Conservation (phyloP, 169 alveolate genomes). For the Cryptosporidium xiaoi region DNA sequence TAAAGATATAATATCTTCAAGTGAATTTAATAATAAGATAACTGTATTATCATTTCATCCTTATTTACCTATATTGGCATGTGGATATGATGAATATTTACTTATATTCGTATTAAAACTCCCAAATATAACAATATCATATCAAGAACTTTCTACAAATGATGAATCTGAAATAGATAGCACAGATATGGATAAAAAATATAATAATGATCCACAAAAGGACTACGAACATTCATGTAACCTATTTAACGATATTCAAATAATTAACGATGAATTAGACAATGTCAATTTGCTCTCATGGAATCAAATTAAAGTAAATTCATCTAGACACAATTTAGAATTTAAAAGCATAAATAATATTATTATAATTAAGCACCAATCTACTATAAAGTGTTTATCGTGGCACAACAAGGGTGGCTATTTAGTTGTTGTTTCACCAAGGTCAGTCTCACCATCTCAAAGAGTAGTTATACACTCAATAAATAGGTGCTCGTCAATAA, state of each 20-base stretch:
- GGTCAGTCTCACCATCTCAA: slow-evolving; percentile 80
- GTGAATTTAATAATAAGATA: not conserved
- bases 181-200: not conserved
- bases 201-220: slow-evolving; percentile 75
- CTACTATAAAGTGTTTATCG: slow-evolving; percentile 78
- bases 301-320: not conserved
- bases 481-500: slow-evolving; percentile 83
- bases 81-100: slow-evolving; percentile 58
- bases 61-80: slow-evolving; percentile 45
- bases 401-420: slow-evolving; percentile 90
- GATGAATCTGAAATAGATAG: slow-evolving; percentile 18
- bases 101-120: slow-evolving; percentile 31
- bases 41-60: slow-evolving; percentile 66
- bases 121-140: slow-evolving; percentile 12
- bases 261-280: slow-evolving; percentile 5
- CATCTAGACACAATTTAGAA: not conserved
- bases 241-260: not conserved
- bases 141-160: slow-evolving; percentile 42
- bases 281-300: slow-evolving; percentile 12
- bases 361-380: slow-evolving; percentile 76
- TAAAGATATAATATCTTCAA: not conserved
- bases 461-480: slow-evolving; percentile 87
- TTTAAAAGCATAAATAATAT: slow-evolving; percentile 36
- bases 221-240: slow-evolving; percentile 75
- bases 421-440: slow-evolving; percentile 83